phyloP scores from a whole-genome alignment of 2,329 filamentous ascomycete species.

The Remersonia thermophila region DNA sequence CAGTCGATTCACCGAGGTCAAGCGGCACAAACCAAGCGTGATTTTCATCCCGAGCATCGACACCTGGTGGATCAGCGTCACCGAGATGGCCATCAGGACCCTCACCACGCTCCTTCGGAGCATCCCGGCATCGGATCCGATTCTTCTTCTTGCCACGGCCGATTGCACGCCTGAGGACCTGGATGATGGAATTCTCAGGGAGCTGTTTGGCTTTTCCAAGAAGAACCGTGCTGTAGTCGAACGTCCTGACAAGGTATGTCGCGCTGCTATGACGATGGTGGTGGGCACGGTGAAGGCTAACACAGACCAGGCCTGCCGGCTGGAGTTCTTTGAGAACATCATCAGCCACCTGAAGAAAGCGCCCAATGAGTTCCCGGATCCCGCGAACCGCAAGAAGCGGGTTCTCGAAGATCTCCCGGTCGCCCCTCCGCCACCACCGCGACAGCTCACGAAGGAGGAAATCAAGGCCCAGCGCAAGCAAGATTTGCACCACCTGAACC shows the following conservation, averaged over 20 bases:
- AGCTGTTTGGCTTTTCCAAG: conserved; percentile 76
- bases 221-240: conserved; percentile 62
- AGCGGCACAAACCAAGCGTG: conserved; percentile 87
- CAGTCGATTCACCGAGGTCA: conserved; percentile 80
- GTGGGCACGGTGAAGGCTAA: conserved; percentile 17
- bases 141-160: conserved; percentile 76
- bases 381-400: conserved; percentile 73
- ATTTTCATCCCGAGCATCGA: conserved; percentile 90
- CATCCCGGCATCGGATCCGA: conserved; percentile 79
- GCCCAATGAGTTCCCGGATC: conserved; percentile 78
- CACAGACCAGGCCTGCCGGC: conserved; percentile 41
- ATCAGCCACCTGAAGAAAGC: conserved; percentile 65
- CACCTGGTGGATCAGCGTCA: conserved; percentile 61
- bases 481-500: conserved; percentile 74
- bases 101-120: conserved; percentile 73
- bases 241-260: conserved; percentile 49
- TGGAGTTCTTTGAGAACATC: conserved; percentile 67
- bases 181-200: conserved; percentile 51
- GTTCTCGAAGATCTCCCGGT: conserved; percentile 65
- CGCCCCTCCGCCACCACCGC: conserved; percentile 59
- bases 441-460: conserved; percentile 62
- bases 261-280: no score
- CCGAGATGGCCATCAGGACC: conserved; percentile 59
- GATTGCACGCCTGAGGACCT: conserved; percentile 47
- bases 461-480: conserved; percentile 67